Evolutionary conservation across 805 yeast genomes (phyloP), one percentile per base, ranked within the genome.

Genomic region (Metschnikowia drakensbergensis): DNA sequence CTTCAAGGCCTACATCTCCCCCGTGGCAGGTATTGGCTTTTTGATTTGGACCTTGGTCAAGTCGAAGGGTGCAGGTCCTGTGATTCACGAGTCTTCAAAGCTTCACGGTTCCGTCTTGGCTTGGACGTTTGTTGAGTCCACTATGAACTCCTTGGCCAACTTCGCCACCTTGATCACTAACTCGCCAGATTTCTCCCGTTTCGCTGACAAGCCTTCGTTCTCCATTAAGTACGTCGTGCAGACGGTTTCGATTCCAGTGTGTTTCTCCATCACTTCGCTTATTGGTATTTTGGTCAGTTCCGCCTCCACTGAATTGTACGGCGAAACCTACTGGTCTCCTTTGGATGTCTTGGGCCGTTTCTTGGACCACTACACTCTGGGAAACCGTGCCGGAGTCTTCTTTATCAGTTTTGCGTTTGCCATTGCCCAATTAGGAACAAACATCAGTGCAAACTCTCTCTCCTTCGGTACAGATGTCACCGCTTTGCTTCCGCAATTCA

Each of bases 131-230:
- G 79, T 89, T 46, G 76, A 76, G 57, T 80, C 92, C 4, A 74
- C 83, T 30, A 86, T 90, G 96, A 84, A 83, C 67, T 77, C 90
- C 22, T 69, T 89, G 53, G 87, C 95, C 27, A 89, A 88, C 68
- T 89, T 89, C 61, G 94, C 96, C 4, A 86, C 96, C n/a, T 76
- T 89, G 59, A 86, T 90, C 60, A 79, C 86, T 46, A 89, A 89
- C 68, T 87, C 94, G 11, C 95, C 96, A 1, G 97, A 89, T 72
- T 89, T 89, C 66, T 77, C 96, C 26, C 80, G 97, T 66, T 84
- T 88, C 68, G 86, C 96, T 7, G 77, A 74, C 54, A 67, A 62
- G 49, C 71, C 73, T 7, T 59, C 71, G 5, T 68, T 67, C 47
- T 56, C 66, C 34, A 65, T 72, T 63, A 71, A 71, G 53, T 71